Base-by-base conservation (phyloP, 352 stramenopile species). In the Phytophthora agathidicida region DNA sequence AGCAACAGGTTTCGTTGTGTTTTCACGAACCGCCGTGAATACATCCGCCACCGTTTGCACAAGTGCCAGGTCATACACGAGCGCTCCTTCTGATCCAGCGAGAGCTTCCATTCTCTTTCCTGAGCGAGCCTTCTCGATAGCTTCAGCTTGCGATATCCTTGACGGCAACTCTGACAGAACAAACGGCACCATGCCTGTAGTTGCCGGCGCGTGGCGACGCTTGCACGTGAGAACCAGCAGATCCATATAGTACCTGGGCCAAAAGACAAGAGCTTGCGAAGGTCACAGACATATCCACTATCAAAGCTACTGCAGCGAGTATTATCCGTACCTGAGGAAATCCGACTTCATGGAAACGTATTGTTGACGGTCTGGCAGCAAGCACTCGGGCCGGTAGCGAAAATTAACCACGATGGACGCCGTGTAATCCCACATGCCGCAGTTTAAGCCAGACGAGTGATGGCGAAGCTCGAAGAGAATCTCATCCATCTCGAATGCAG, bases 401-500 rank as follows among this genome's bases (percentile, higher is more conserved):
- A 98, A 97, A 58, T 93, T 94, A 62, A 98, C 97, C 62, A 98
- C 96, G 65, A 97, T 97, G 14, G 90, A 98, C 56, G 98, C 98
- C 6, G 97, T 96, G 72, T 98, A 98, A 72, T 98, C 96, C 94
- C 96, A 99, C 61, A 97, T 94, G 30, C 97, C 97, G 68, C 96
- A 98, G 73, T 99, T 99, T 32, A 99, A 71, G 22, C 96, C 97
- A 9, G 88, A 73, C 14, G 90, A 98, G 76, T 99, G 94, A 54
- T 98, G 80, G 38, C 91, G 87, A 43, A 99, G 82, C 70, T 98
- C 96, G 57, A 94, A 98, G 3, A 98, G 75, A 53, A 96, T 93
- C 49, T 99, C 96, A 59, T 99, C 96, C 93, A 99, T 99, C 60
- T 98, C 85, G 65, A 98, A 98, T 14, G 92, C 94, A 7, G 96